phyloP scores from a whole-genome alignment of 306 rosid genomes.

The Lablab purpureus region DNA sequence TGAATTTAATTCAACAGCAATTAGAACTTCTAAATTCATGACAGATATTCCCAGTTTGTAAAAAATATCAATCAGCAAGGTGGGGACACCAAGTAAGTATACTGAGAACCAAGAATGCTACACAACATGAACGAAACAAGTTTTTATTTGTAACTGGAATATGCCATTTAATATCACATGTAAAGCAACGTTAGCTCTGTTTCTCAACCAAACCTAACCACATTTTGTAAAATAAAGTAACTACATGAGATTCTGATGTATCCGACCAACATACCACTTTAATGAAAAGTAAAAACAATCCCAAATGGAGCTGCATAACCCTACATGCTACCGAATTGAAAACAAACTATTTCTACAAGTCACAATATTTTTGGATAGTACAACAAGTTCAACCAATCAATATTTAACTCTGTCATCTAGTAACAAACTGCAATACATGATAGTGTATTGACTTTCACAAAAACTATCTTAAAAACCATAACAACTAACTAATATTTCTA shows the following conservation, averaged over 20 bases:
- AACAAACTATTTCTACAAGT: background rate
- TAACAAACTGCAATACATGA: background rate
- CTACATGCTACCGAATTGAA: background rate
- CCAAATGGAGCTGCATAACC: background rate
- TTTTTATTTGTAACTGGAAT: conserved; percentile 7
- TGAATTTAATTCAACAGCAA: background rate
- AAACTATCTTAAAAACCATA: no score
- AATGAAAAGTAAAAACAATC: background rate
- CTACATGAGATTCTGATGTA: conserved; percentile 3
- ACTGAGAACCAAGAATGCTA: conserved; percentile 6
- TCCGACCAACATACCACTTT: conserved; percentile 9
- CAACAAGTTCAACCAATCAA: background rate
- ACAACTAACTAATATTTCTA: background rate
- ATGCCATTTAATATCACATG: background rate
- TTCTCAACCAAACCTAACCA: conserved; percentile 8
- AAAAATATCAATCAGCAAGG: background rate
- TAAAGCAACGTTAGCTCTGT: conserved; percentile 4
- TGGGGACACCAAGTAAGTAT: conserved; percentile 11
- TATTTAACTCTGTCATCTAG: background rate
- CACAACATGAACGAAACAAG: conserved; percentile 38
- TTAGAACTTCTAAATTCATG: conserved; percentile 10
- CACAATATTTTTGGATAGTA: background rate
- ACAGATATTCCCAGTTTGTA: background rate
- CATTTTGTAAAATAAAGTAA: background rate
- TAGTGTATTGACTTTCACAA: background rate